Conservation (phyloP, 495 filamentous ascomycete species). For the Rhypophila decipiens region DNA sequence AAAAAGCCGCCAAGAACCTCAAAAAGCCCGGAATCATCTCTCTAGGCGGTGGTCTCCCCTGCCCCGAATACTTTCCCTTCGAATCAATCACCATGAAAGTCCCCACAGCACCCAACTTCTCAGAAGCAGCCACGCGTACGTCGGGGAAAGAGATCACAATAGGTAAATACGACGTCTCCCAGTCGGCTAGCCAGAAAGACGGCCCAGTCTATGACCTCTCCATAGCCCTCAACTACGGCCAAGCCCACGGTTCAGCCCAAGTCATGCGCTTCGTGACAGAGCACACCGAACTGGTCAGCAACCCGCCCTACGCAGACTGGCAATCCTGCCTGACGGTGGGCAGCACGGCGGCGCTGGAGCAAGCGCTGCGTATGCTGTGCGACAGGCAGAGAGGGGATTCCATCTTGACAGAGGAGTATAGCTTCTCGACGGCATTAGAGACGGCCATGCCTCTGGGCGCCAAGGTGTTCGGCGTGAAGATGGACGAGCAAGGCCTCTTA, state of each 20-base stretch:
- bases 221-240: constrained; percentile 84
- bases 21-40: constrained; percentile 73
- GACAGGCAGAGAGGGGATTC: constrained; percentile 59
- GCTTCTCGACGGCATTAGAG: constrained; percentile 77
- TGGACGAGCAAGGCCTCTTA: constrained; percentile 74
- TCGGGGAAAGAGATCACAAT: constrained; percentile 51
- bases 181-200: constrained; percentile 33
- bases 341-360: constrained; percentile 71
- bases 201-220: constrained; percentile 63
- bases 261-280: constrained; percentile 84
- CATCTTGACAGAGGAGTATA: constrained; percentile 79
- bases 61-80: constrained; percentile 78
- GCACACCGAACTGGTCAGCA: constrained; percentile 77
- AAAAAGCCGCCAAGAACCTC: constrained; percentile 65
- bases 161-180: constrained; percentile 75
- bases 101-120: constrained; percentile 51
- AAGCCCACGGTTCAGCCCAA: constrained; percentile 79
- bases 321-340: constrained; percentile 66
- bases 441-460: constrained; percentile 73
- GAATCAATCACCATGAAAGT: constrained; percentile 31
- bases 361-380: constrained; percentile 69
- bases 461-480: constrained; percentile 60
- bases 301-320: constrained; percentile 83
- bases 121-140: constrained; percentile 52
- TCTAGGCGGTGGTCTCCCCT: constrained; percentile 87